Evolutionary conservation across 352 stramenopile genomes (phyloP).

Genomic region (Pythium sp.): DNA sequence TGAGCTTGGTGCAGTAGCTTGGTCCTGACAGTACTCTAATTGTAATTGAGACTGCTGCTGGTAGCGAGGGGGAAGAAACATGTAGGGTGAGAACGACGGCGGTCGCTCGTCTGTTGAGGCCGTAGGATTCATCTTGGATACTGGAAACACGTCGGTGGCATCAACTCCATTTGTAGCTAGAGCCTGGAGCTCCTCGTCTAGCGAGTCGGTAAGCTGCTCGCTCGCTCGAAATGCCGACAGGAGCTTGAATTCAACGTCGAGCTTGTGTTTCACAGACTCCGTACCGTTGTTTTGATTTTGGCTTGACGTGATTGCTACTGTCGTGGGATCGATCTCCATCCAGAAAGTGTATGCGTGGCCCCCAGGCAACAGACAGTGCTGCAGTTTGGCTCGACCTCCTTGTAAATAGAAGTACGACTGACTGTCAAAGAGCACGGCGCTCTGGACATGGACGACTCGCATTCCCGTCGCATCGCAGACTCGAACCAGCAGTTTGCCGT

Average conservation of each 20-base stretch:
- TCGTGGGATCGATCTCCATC: slow-evolving; percentile 32
- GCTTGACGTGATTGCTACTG: neutral
- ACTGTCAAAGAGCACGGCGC: slow-evolving; percentile 70
- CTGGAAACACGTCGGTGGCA: neutral
- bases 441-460: slow-evolving; percentile 38
- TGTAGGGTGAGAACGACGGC: slow-evolving; percentile 9
- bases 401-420: slow-evolving; percentile 61
- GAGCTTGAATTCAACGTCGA: slow-evolving; percentile 47
- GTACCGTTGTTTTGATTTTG: neutral
- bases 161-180: too few relatives aligned
- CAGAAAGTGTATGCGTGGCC: slow-evolving; percentile 73
- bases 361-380: slow-evolving; percentile 44
- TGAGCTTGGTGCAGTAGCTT: neutral
- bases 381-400: slow-evolving; percentile 35
- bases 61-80: slow-evolving; percentile 11
- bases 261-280: neutral
- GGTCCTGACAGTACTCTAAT: neutral
- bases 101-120: neutral
- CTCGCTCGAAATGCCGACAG: slow-evolving; percentile 32
- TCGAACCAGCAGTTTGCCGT: slow-evolving; percentile 56
- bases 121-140: neutral
- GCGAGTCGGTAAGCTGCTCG: slow-evolving; percentile 22
- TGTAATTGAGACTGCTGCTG: neutral
- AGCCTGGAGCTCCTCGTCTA: slow-evolving; percentile 13
- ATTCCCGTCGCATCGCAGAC: slow-evolving; percentile 56